Evolutionary conservation across 345 rosid species (phyloP), one percentile per base, ranked within the genome.

Genomic region (Brassica cretica): DNA sequence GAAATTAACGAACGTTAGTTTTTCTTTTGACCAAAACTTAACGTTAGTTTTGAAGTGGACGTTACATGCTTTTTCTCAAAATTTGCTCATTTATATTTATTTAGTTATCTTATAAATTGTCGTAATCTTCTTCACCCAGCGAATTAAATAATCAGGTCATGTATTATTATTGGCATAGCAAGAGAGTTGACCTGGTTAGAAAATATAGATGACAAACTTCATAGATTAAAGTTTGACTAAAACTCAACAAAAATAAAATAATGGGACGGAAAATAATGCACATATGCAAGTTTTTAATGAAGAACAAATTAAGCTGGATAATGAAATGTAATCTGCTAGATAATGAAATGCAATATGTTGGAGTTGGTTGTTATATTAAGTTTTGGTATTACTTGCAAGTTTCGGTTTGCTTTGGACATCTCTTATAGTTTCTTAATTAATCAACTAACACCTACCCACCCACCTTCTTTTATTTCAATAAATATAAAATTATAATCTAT

Each of bases 11-110:
- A 10, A 61, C 73, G 79, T 68, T 66, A 27, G 49, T 44, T 68
- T 59, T 49, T 49, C 55, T 49, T 14, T 49, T 14, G 68, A 76
- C 61, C 5, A n/a, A 66, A 67, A 76, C 79, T 64, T 69, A 69
- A 61, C 74, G 79, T 68, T 67, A 18, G 51, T 30, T 68, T 59
- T 68, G 68, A 76, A 68, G 5, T 9, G 73, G 74, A 76, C 80
- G 74, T 69, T 70, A 62, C 70, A 62, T 76, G n/a, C 55, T 30
- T 58, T 44, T 69, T 41, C 29, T 66, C 46, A 27, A 58, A 25
- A 11, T 12, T 51, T 67, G 30, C 19, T 75, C 44, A 5, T 49
- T 14, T 53, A 19, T 59, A 59, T 21, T 21, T 49, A 4, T 49
- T 1, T 29, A 49, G 9, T 14, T 2, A 0, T 12, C 4, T 51